Conservation (phyloP, 208 protist species). For the Leishmania gerbilli region DNA sequence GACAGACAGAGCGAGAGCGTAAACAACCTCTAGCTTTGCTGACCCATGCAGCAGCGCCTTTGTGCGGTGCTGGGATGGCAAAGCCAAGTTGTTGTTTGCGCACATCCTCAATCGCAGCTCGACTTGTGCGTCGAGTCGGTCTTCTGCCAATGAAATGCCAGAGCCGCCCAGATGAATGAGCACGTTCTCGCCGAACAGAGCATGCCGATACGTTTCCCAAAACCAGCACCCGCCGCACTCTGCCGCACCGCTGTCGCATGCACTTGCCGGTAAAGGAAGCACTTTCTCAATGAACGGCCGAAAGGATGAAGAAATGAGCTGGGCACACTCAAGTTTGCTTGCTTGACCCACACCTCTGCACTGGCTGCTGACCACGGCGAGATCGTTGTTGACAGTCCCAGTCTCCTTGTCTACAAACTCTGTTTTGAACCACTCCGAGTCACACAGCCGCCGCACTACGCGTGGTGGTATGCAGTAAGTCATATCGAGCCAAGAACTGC, state of each 20-base stretch:
- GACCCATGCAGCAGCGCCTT: slow-evolving; percentile 32
- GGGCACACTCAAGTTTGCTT: slow-evolving; percentile 26
- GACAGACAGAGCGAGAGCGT: slow-evolving; percentile 56
- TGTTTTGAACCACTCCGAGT: slow-evolving; percentile 22
- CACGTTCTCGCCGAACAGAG: slow-evolving; percentile 63
- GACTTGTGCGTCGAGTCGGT: slow-evolving; percentile 54
- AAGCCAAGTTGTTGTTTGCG: not conserved
- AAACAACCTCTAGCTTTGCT: slow-evolving; percentile 71
- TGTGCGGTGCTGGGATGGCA: slow-evolving; percentile 1
- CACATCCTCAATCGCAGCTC: slow-evolving; percentile 32
- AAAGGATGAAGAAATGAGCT: slow-evolving; percentile 60
- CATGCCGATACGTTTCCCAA: slow-evolving; percentile 72
- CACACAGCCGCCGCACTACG: slow-evolving; percentile 19
- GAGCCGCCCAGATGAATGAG: slow-evolving; percentile 54
- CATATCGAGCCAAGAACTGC: not conserved
- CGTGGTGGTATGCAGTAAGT: not conserved
- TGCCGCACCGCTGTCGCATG: not conserved
- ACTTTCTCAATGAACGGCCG: slow-evolving; percentile 28
- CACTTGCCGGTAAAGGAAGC: slow-evolving; percentile 27
- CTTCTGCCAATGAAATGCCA: slow-evolving; percentile 56
- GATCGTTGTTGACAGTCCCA: not conserved
- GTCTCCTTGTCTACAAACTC: slow-evolving; percentile 3
- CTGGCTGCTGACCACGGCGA: slow-evolving; percentile 13
- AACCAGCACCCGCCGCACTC: slow-evolving; percentile 68
- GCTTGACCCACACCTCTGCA: slow-evolving; percentile 18